phyloP scores from a whole-genome alignment of 495 filamentous ascomycete species.

The Aspergillus kassunensis region DNA sequence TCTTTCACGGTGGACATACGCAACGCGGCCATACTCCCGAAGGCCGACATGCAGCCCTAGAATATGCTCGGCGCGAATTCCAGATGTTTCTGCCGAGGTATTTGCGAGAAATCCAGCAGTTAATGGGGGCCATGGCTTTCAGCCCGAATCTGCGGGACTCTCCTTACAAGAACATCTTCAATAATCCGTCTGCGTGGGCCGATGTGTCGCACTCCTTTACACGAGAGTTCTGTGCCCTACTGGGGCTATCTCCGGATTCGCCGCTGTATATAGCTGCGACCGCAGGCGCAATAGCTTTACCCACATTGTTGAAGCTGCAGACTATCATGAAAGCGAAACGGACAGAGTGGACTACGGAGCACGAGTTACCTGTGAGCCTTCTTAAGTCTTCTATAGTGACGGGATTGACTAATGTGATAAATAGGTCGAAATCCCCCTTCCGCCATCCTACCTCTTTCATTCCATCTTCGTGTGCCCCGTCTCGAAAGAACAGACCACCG shows the following conservation, averaged over 20 bases:
- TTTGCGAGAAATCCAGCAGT: constrained; percentile 66
- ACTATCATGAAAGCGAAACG: constrained; percentile 79
- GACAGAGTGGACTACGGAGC: constrained; percentile 88
- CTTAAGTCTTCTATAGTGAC: constrained; percentile 1
- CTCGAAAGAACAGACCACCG: constrained; percentile 90
- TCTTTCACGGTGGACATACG: constrained; percentile 55
- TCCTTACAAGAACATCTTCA: constrained; percentile 74
- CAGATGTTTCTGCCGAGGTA: constrained; percentile 66
- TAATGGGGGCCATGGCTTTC: constrained; percentile 74
- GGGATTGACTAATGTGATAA: not conserved
- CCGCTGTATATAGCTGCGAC: constrained; percentile 89
- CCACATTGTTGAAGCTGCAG: constrained; percentile 75
- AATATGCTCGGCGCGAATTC: constrained; percentile 68
- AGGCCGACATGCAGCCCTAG: constrained; percentile 57
- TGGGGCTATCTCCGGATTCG: constrained; percentile 81
- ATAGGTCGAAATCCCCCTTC: constrained; percentile 83
- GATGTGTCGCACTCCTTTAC: constrained; percentile 83
- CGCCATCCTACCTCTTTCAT: constrained; percentile 84
- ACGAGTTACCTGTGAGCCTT: constrained; percentile 72
- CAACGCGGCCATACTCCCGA: constrained; percentile 16
- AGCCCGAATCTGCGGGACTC: constrained; percentile 60
- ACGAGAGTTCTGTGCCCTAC: constrained; percentile 87
- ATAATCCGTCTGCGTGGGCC: constrained; percentile 67
- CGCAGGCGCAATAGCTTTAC: constrained; percentile 86
- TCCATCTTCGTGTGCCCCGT: constrained; percentile 98